Base-by-base conservation (phyloP, 169 alveolate genomes). In the Plasmodium malariae region DNA sequence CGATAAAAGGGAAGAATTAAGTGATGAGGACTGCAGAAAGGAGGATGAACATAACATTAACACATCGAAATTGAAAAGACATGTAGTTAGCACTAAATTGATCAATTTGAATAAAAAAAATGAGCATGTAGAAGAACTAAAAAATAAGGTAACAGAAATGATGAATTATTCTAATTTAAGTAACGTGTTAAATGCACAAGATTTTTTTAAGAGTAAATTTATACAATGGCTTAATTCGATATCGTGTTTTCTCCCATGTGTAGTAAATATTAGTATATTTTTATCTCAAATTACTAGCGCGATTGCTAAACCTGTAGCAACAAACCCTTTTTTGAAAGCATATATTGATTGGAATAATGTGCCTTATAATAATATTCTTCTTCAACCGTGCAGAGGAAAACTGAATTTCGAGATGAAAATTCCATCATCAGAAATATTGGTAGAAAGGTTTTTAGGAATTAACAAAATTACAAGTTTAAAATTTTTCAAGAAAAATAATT, bases 341-440 rank as follows among this genome's bases (percentile, higher is more conserved):
- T 83, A 83, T 60, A 83, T 83, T 43, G 91, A 83, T 54, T 83
- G 91, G 91, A 83, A 83, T 62, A 83, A 68, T 32, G 65, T 83
- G 1, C 86, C 91, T 19, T 69, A 83, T 59, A 65, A 60, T 68
- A 83, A 69, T 63, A 83, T 83, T 28, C 60, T 83, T 28, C 45
- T 83, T 24, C 91, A 83, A 37, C 91, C 91, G 28, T 83, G 83
- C 32, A 49, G 91, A 83, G 74, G 54, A 24, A 83, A 83, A 14
- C 30, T 83, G 1, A 34, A 68, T 6, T 83, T 83, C 9, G 91
- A 83, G 51, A 51, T 83, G 51, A 65, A 83, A 40, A 26, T 68
- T 5, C 74, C 91, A 4, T 68, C 63, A 43, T 45, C 85, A 28
- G 86, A 83, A 68, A 67, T 36, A 17, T 43, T 83, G 54, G 14